Evolutionary conservation across 2,329 filamentous ascomycete genomes (phyloP).

Genomic region (Chrysosporium queenslandicum): DNA sequence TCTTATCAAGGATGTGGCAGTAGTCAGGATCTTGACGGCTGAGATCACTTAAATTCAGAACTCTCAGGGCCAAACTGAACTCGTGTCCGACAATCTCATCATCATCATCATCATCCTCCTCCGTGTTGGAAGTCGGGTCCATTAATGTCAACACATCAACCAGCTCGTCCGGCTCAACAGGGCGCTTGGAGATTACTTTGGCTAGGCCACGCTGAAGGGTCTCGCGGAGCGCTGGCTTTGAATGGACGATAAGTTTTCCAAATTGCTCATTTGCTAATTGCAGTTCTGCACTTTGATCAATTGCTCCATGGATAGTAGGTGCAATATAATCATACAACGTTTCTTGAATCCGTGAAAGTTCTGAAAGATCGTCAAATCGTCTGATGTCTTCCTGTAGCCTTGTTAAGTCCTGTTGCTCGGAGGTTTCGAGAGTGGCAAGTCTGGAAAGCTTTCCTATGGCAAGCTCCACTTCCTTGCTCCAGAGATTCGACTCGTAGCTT

Average conservation of each 20-base stretch:
- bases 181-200: constrained; percentile 60
- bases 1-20: constrained; percentile 45
- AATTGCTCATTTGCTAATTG: constrained; percentile 64
- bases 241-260: constrained; percentile 44
- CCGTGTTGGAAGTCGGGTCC: constrained; percentile 41
- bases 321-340: constrained; percentile 61
- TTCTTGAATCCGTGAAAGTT: constrained; percentile 70
- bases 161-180: constrained; percentile 49
- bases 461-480: constrained; percentile 88
- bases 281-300: constrained; percentile 69
- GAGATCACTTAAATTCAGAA: constrained; percentile 43
- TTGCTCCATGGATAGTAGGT: constrained; percentile 56
- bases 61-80: constrained; percentile 64
- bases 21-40: constrained; percentile 46
- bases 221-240: constrained; percentile 56
- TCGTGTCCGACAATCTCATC: constrained; percentile 46
- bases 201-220: constrained; percentile 62
- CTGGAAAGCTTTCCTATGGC: constrained; percentile 76
- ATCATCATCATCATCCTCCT: constrained; percentile 42
- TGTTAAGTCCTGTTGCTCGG: constrained; percentile 24
- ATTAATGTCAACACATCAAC: constrained; percentile 66
- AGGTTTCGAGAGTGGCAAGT: constrained; percentile 49
- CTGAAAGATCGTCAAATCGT: constrained; percentile 53
- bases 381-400: constrained; percentile 38
- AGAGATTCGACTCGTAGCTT: constrained; percentile 64